These are phyloP conservation scores for Epicoccum nigrum DNA, from an alignment of 2,329 filamentous ascomycete genomes.

Conservation along the genomic window DNA sequence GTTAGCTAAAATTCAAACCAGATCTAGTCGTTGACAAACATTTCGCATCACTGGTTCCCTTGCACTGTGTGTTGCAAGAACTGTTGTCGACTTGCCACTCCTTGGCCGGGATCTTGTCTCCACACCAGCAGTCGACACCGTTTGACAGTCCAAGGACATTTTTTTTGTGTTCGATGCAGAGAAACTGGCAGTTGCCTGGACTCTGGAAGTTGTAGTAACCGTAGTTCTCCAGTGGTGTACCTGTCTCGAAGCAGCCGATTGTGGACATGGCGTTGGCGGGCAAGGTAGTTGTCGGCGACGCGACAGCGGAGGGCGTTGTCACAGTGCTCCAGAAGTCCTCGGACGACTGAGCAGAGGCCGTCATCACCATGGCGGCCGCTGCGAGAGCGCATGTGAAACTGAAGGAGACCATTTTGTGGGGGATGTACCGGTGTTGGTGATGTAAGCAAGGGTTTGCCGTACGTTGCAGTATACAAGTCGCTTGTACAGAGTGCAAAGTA, in stretches of 20 bases:
- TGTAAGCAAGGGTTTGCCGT: conserved; percentile 14
- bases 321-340: conserved; percentile 23
- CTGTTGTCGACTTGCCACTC: conserved; percentile 60
- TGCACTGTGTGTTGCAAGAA: conserved; percentile 70
- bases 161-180: conserved; percentile 56
- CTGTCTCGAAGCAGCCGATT: conserved; percentile 60
- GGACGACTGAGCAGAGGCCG: conserved; percentile 31
- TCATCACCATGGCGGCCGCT: conserved; percentile 39
- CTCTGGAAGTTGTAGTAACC: conserved; percentile 60
- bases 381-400: conserved; percentile 39
- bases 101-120: conserved; percentile 67
- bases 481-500: conserved; percentile 24
- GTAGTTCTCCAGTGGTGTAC: conserved; percentile 55
- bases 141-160: conserved; percentile 68
- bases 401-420: conserved; percentile 42
- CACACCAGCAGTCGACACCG: conserved; percentile 74
- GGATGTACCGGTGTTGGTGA: conserved; percentile 7
- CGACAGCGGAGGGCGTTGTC: conserved; percentile 29
- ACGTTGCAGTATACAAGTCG: conserved; percentile 20
- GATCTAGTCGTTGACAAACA: conserved; percentile 61
- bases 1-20: conserved; percentile 24
- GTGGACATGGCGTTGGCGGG: conserved; percentile 35
- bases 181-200: conserved; percentile 60
- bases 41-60: conserved; percentile 63
- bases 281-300: conserved; percentile 40